Conservation (phyloP, 768 basidiomycete species). For the Lactifluus echinatus region DNA sequence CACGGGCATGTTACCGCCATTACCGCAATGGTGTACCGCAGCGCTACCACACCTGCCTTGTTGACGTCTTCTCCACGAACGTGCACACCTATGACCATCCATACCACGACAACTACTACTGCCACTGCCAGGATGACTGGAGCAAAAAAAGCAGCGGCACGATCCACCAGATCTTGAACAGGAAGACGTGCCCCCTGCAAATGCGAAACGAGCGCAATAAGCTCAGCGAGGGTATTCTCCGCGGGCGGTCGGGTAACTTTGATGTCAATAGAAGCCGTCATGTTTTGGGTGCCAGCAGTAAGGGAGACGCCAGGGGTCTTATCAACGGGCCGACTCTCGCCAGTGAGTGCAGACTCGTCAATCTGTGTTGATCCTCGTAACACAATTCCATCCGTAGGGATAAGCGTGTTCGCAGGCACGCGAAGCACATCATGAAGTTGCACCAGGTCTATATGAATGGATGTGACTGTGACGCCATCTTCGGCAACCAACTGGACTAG, state of each 20-base stretch:
- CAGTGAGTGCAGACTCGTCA: conserved; percentile 38
- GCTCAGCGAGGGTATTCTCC: conserved; percentile 35
- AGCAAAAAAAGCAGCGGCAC: conserved; percentile 39
- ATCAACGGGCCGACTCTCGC: conserved; percentile 32
- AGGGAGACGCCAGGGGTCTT: conserved; percentile 29
- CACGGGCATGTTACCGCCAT: conserved; percentile 49
- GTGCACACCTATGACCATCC: conserved; percentile 29
- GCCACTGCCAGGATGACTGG: conserved; percentile 39
- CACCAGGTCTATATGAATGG: conserved; percentile 28
- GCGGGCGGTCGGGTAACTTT: conserved; percentile 30
- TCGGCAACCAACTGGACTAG: conserved; percentile 27
- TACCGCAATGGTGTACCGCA: conserved; percentile 45
- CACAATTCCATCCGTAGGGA: conserved; percentile 35
- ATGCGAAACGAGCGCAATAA: conserved; percentile 30
- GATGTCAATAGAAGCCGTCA: conserved; percentile 29
- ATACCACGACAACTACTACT: conserved; percentile 30
- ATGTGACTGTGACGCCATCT: conserved; percentile 17
- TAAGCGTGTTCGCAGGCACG: conserved; percentile 28
- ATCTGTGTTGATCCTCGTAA: conserved; percentile 29
- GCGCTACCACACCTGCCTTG: conserved; percentile 28
- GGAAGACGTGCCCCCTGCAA: conserved; percentile 32
- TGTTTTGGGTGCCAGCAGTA: conserved; percentile 34
- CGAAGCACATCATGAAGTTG: conserved; percentile 32
- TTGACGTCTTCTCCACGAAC: conserved; percentile 24
- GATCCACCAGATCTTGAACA: conserved; percentile 42